phyloP scores from a whole-genome alignment of 2,329 filamentous ascomycete genomes.

The Fusarium domesticum region DNA sequence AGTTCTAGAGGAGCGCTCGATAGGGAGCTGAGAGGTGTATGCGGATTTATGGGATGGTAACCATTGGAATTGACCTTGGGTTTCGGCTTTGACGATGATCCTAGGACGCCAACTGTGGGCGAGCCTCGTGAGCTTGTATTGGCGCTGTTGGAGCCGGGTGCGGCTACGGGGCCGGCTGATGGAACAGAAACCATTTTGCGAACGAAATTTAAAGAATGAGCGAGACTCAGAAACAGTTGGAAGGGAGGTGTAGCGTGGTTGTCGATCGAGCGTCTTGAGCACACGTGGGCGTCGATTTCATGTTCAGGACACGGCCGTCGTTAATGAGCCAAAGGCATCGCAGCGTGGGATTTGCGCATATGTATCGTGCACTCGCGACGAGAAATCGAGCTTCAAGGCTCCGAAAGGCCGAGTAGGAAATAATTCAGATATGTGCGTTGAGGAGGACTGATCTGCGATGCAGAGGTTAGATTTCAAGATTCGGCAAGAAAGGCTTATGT shows the following conservation, averaged over 20 bases:
- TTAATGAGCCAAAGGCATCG: constrained; percentile 27
- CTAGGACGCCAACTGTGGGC: constrained; percentile 41
- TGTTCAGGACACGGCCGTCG: constrained; percentile 24
- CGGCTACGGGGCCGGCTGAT: constrained; percentile 37
- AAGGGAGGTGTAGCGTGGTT: constrained; percentile 9
- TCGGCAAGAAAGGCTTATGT: neutral
- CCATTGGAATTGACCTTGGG: constrained; percentile 53
- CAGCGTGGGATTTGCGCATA: constrained; percentile 15
- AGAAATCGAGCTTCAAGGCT: constrained; percentile 6
- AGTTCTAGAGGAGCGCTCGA: constrained; percentile 69
- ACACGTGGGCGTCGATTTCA: constrained; percentile 24
- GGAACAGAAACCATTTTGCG: constrained; percentile 41
- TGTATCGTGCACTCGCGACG: constrained; percentile 17
- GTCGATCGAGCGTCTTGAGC: constrained; percentile 20
- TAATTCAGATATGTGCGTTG: constrained; percentile 1
- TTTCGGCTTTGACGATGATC: constrained; percentile 46
- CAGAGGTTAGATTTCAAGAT: neutral
- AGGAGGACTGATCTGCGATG: neutral
- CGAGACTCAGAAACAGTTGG: constrained; percentile 8
- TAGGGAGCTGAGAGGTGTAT: constrained; percentile 54
- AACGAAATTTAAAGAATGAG: constrained; percentile 6
- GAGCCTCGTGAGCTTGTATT: constrained; percentile 53
- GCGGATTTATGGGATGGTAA: constrained; percentile 50
- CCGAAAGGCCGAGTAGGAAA: too few relatives aligned
- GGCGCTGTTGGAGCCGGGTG: constrained; percentile 39